Evolutionary conservation across 352 stramenopile genomes (phyloP).

Genomic region (Pythium brachiatum): DNA sequence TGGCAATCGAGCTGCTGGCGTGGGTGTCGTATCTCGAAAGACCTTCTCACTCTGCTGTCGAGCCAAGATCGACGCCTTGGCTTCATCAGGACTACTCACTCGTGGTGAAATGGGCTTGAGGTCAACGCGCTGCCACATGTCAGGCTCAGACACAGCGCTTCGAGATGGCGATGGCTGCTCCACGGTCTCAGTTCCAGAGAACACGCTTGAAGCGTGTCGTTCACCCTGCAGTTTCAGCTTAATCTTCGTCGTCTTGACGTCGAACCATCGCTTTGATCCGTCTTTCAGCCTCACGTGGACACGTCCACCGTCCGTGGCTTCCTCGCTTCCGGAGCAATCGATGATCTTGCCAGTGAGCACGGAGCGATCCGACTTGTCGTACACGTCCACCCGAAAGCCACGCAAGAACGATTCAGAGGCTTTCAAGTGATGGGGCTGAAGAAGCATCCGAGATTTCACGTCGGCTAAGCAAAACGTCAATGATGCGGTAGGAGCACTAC

Average conservation of each 20-base stretch:
- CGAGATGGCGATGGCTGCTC: background rate
- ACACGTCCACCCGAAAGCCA: slow-evolving; percentile 24
- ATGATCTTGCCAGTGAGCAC: slow-evolving; percentile 24
- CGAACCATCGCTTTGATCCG: slow-evolving; percentile 18
- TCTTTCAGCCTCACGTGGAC: slow-evolving; percentile 26
- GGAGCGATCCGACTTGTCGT: slow-evolving; percentile 22
- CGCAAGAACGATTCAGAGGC: background rate
- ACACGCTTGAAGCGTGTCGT: background rate
- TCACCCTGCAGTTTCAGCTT: slow-evolving; percentile 20
- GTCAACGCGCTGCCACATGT: slow-evolving; percentile 18
- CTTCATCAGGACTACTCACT: background rate
- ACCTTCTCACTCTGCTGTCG: slow-evolving; percentile 23
- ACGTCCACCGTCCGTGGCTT: background rate
- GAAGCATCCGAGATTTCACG: slow-evolving; percentile 10
- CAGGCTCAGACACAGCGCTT: background rate
- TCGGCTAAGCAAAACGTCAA: slow-evolving; percentile 9
- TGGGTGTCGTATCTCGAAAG: background rate
- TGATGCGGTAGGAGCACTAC: background rate
- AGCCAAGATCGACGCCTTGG: background rate
- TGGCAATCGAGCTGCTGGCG: background rate
- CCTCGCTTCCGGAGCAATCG: background rate
- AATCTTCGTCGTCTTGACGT: slow-evolving; percentile 23
- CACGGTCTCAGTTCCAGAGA: background rate
- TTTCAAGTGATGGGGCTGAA: slow-evolving; percentile 7
- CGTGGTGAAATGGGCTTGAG: background rate